A percentile compares a stretch with the other conserved stretches of the same genome.
phyloP scores from a whole-genome alignment of 805 yeast genomes.

The Naumovozyma castellii region DNA sequence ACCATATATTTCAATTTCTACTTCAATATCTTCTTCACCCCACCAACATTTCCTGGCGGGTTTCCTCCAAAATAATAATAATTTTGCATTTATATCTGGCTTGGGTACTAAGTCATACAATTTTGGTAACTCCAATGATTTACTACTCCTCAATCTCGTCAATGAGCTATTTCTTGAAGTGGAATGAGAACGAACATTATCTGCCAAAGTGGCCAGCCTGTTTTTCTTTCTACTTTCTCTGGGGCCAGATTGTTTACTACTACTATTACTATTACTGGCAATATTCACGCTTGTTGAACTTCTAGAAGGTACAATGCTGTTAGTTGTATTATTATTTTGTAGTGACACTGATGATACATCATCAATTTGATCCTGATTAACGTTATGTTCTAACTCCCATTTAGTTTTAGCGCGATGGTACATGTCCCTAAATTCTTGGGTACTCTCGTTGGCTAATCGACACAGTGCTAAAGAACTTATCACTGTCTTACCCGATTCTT shows the following conservation, averaged over 20 bases:
- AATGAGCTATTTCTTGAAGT: slow-evolving; percentile 40
- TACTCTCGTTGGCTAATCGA: slow-evolving; percentile 34
- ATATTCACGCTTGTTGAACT: slow-evolving; percentile 10
- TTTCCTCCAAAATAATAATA: slow-evolving; percentile 88
- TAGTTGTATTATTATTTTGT: slow-evolving; percentile 6
- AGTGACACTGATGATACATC: not conserved
- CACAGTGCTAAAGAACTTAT: slow-evolving; percentile 54
- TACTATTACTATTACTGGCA: slow-evolving; percentile 9
- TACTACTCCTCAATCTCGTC: slow-evolving; percentile 31
- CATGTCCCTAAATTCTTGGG: slow-evolving; percentile 24
- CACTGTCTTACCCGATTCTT: slow-evolving; percentile 83
- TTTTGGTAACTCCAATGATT: slow-evolving; percentile 21
- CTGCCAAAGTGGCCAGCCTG: slow-evolving; percentile 53
- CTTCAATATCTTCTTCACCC: slow-evolving; percentile 54
- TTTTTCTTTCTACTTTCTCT: slow-evolving; percentile 35
- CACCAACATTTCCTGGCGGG: slow-evolving; percentile 99
- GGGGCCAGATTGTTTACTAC: not conserved
- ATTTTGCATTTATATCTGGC: slow-evolving; percentile 42
- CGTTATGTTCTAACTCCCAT: slow-evolving; percentile 17
- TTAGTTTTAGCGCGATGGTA: slow-evolving; percentile 15
- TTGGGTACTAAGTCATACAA: slow-evolving; percentile 28
- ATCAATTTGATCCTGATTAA: slow-evolving; percentile 2
- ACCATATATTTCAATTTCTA: slow-evolving; percentile 29
- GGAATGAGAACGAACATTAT: slow-evolving; percentile 47
- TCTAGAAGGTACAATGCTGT: slow-evolving; percentile 3